Evolutionary conservation across 495 filamentous ascomycete species (phyloP).

Genomic region (Tuber melanosporum): DNA sequence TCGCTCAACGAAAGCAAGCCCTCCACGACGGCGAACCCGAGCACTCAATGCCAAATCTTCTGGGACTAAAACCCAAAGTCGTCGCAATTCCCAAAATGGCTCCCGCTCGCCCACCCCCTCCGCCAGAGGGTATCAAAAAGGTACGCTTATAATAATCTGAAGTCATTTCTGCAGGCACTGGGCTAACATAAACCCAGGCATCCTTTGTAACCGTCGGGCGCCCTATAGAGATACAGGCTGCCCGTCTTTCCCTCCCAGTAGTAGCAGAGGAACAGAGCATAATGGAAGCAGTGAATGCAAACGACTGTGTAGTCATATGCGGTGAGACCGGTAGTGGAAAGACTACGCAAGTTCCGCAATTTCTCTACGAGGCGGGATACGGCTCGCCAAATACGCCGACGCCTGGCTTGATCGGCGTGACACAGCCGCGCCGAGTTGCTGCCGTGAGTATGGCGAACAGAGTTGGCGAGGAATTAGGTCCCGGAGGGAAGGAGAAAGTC

Average conservation of each 20-base stretch:
- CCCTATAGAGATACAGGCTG: constrained; percentile 63
- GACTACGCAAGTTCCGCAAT: constrained; percentile 94
- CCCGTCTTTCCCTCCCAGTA: constrained; percentile 74
- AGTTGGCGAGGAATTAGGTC: constrained; percentile 76
- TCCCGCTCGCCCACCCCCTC: constrained; percentile 17
- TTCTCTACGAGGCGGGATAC: constrained; percentile 89
- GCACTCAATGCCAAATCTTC: constrained; percentile 33
- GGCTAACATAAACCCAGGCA: constrained; percentile 46
- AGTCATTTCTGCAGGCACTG: neutral
- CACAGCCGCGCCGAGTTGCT: constrained; percentile 86
- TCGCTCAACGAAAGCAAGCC: constrained; percentile 72
- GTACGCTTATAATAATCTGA: constrained; percentile 4
- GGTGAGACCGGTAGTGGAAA: constrained; percentile 95
- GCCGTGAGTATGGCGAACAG: constrained; percentile 93
- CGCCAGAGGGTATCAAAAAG: constrained; percentile 26
- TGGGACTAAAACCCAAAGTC: constrained; percentile 12
- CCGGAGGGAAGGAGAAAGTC: constrained; percentile 56
- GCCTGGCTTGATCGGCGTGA: constrained; percentile 89
- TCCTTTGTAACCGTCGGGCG: constrained; percentile 69
- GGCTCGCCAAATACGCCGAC: constrained; percentile 68
- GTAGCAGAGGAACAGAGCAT: constrained; percentile 95
- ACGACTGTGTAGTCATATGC: constrained; percentile 82
- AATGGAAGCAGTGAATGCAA: constrained; percentile 93
- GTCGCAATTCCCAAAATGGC: neutral
- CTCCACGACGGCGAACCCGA: constrained; percentile 42